Evolutionary conservation across 306 rosid species (phyloP).

Genomic region (Prinsepia uniflora): DNA sequence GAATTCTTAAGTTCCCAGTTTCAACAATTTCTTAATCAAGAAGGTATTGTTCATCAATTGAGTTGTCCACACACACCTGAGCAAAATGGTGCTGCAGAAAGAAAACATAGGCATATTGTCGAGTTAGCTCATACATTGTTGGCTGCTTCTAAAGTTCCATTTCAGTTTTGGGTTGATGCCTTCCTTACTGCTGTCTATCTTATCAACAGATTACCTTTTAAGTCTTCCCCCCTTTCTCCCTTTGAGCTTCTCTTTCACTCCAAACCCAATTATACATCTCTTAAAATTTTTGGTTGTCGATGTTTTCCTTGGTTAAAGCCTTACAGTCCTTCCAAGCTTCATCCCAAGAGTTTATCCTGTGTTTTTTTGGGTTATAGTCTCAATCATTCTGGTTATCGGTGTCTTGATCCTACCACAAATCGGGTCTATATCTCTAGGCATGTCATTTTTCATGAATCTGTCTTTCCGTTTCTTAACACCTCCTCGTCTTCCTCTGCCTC

Average conservation of each 20-base stretch:
- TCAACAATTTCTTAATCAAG: not conserved
- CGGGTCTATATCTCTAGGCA: no score
- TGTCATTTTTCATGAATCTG: not conserved
- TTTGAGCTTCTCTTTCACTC: not conserved
- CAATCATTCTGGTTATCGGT: not conserved
- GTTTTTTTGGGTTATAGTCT: not conserved
- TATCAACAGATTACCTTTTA: not conserved
- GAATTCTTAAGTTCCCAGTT: not conserved
- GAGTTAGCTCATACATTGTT: not conserved
- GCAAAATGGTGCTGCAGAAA: not conserved
- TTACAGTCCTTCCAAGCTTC: not conserved
- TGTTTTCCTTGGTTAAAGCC: not conserved
- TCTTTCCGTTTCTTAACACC: not conserved
- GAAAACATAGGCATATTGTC: not conserved
- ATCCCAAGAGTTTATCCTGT: no score
- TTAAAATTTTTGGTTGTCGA: not conserved
- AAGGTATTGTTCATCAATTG: not conserved
- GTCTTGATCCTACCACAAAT: not conserved
- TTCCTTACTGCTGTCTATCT: not conserved
- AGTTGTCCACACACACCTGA: not conserved
- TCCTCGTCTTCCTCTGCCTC: no score
- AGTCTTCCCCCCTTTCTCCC: not conserved
- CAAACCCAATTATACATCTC: not conserved
- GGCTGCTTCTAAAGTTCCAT: not conserved
- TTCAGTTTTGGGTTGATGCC: not conserved